Conservation (phyloP, 768 basidiomycete species). For the Boletus sp. region DNA sequence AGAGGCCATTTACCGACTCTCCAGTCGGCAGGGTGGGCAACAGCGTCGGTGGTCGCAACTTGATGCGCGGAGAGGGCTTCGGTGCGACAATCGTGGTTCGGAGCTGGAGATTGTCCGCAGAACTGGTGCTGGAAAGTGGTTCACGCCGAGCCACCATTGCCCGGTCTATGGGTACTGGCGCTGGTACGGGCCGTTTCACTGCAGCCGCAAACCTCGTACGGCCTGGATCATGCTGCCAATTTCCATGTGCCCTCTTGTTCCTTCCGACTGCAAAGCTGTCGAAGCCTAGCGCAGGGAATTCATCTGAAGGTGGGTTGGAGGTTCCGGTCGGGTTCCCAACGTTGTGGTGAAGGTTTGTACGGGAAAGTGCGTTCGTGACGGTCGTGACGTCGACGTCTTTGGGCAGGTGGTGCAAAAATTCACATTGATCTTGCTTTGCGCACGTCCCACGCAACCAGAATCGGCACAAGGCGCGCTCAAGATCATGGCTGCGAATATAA, state of each 20-base stretch:
- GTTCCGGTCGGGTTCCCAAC: constrained; percentile 37
- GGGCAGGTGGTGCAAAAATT: constrained; percentile 90
- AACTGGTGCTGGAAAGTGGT: constrained; percentile 45
- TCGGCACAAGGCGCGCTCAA: constrained; percentile 90
- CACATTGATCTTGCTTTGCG: constrained; percentile 94
- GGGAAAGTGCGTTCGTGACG: constrained; percentile 63
- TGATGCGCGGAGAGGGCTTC: constrained; percentile 79
- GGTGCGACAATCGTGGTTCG: constrained; percentile 73
- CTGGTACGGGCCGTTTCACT: constrained; percentile 62
- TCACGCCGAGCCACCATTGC: constrained; percentile 52
- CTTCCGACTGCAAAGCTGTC: constrained; percentile 38
- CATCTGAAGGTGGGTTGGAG: constrained; percentile 39
- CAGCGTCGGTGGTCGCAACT: constrained; percentile 75
- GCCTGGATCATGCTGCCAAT: constrained; percentile 67
- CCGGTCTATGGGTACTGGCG: constrained; percentile 35
- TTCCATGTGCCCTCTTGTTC: constrained; percentile 41
- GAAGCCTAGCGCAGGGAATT: constrained; percentile 69
- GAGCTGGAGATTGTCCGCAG: constrained; percentile 60
- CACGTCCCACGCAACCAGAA: constrained; percentile 99
- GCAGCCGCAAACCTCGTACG: constrained; percentile 89
- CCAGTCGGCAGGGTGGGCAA: constrained; percentile 90
- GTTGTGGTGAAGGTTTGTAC: constrained; percentile 53
- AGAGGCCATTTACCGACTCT: constrained; percentile 70
- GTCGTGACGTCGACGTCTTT: constrained; percentile 77
- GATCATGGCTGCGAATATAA: constrained; percentile 67